Evolutionary conservation across 2,329 filamentous ascomycete genomes (phyloP), one percentile per base, ranked within the genome.

Genomic region (Aspergillus neotritici): DNA sequence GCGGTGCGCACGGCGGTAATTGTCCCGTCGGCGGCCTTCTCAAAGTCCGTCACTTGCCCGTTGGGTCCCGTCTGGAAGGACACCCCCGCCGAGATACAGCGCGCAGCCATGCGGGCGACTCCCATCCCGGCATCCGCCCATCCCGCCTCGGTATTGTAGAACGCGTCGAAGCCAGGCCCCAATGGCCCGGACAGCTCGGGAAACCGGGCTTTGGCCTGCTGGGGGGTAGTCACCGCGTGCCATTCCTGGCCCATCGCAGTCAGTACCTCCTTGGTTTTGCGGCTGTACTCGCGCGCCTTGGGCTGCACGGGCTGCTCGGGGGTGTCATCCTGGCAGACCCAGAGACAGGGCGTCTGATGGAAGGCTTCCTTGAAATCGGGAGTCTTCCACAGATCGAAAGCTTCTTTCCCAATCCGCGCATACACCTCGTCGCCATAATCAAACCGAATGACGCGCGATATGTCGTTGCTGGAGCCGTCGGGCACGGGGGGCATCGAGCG

Each of bases 351-450:
- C 0, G 56, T 53, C 12, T 51, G 45, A 34, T 60, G 53, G 43
- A 57, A 59, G 33, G 52, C 52, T 21, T 54, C 48, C 1, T 42
- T 40, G 34, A 55, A 43, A 5, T 52, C 50, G 71, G 78, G 53
- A 64, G 65, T 58, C 76, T 75, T 46, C 71, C 72, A 47, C 81
- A 80, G 86, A 84, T 71, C 66, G 58, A 85, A 84, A 1, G 87
- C 87, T 37, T 80, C 72, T 31, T 78, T 74, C 13, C 81, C 86
- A 31, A 95, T 78, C 10, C 72, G 67, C 2, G 87, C 79, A 66
- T 95, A 95, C 15, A 82, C 74, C 0, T 78, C 69, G 56, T 90
- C 82, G 2, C 84, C 82, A 60, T 96, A 96, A 72, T 95, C 61
- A 37, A 63, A 62, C 4, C 66, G 57, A 14, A 70, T 65, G 1